Base-by-base conservation (phyloP, 2,329 filamentous ascomycete species). In the Diplocarpon mali region DNA sequence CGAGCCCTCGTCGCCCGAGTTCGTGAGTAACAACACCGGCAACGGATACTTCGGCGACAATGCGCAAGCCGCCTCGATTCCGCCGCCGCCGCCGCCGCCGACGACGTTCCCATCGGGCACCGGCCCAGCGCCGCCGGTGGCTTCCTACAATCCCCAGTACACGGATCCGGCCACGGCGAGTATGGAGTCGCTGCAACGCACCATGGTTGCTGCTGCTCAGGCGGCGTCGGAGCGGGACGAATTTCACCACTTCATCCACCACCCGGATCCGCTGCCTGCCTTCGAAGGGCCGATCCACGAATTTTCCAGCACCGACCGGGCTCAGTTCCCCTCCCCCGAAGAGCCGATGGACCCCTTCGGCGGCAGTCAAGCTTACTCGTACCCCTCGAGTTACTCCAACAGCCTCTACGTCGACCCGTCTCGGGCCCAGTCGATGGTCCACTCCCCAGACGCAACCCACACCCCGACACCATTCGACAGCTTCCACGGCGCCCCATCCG, bases 71-170 rank as follows among this genome's bases (percentile, higher is more conserved):
- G 27, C 52, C 3, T 42, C 48, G 5, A 43, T 49, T 17, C 50
- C 47, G 27, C 48, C 51, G 35, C 43, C 40, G 16, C 50, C 47
- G 27, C 48, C 51, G 35, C 43, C 40, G 16, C 39, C 53, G 6
- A 41, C 48, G 12, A 40, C 49, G 11, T 57, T 53, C 35, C 14
- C 52, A 1, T 11, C 51, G 13, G 37, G 52, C 28, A 49, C 38
- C 13, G 53, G 53, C 3, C 57, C 56, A 35, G 52, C 55, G 7
- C 48, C 55, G 36, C 35, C 58, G 8, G 51, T 52, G 3, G 54
- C 57, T 42, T 38, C 53, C 12, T 60, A 47, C 30, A 57, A 56
- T 15, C 58, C 58, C 1, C 55, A 60, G 39, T 60, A 60, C 35
- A 13, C 35, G 8, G 52, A 61, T 39, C 54, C 53, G n/a, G 40